Percentiles rank a stretch among this genome's conserved stretches.
Conservation (phyloP, 2,329 filamentous ascomycete genomes). For the Claviceps citrina region DNA sequence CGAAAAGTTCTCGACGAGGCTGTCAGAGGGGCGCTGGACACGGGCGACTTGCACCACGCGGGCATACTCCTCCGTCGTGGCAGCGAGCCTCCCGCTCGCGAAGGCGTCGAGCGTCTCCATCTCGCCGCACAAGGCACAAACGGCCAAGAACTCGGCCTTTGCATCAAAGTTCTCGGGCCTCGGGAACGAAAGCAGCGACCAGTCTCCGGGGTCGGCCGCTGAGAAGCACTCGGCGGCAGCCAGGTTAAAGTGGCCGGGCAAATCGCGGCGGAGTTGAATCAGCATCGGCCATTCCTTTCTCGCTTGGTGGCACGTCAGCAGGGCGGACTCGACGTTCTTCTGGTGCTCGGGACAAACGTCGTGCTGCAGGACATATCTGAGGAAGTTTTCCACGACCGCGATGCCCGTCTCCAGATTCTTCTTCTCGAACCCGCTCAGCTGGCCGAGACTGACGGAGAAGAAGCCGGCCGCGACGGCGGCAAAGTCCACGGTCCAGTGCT, state of each 20-base stretch:
- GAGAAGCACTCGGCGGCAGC: constrained; percentile 56
- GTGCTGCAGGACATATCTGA: constrained; percentile 74
- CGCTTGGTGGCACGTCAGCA: constrained; percentile 50
- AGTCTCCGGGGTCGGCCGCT: constrained; percentile 15
- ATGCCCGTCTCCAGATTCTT: constrained; percentile 41
- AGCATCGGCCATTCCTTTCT: constrained; percentile 50
- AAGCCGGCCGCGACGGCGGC: constrained; percentile 61
- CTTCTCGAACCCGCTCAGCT: constrained; percentile 39
- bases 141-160: constrained; percentile 27
- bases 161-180: constrained; percentile 27
- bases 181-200: constrained; percentile 14
- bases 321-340: constrained; percentile 49
- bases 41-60: constrained; percentile 45
- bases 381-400: constrained; percentile 65
- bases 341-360: constrained; percentile 72
- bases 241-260: constrained; percentile 72
- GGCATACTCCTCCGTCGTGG: constrained; percentile 31
- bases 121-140: constrained; percentile 25
- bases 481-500: constrained; percentile 70
- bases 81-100: constrained; percentile 11
- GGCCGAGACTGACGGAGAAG: constrained; percentile 46
- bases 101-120: constrained; percentile 17
- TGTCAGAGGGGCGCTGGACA: constrained; percentile 30
- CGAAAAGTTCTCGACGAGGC: constrained; percentile 29
- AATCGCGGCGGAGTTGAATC: constrained; percentile 28